phyloP scores from a whole-genome alignment of 2,329 filamentous ascomycete species.

The Claviceps spartinae region DNA sequence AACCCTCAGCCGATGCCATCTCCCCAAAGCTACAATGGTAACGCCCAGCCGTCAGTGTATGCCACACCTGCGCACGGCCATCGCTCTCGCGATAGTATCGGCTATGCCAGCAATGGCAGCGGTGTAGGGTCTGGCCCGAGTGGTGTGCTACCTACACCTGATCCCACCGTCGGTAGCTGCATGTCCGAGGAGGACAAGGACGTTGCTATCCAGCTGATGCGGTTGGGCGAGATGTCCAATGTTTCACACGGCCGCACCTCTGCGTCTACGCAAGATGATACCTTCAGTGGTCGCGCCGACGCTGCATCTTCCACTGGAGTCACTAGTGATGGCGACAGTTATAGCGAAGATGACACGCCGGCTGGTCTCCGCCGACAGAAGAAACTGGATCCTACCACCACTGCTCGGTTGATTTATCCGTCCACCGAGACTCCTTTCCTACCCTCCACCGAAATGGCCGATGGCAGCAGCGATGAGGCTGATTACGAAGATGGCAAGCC shows the following conservation, averaged over 20 bases:
- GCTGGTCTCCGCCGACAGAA: conserved; percentile 42
- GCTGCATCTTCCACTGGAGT: conserved; percentile 72
- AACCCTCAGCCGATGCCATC: conserved; percentile 70
- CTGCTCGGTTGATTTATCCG: conserved; percentile 33
- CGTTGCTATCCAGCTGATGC: conserved; percentile 92
- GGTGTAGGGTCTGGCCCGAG: conserved; percentile 23
- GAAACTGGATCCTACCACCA: conserved; percentile 29
- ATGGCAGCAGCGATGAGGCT: conserved; percentile 21
- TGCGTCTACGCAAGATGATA: conserved; percentile 85
- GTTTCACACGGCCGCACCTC: conserved; percentile 88
- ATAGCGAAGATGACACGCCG: conserved; percentile 48
- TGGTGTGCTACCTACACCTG: conserved; percentile 70
- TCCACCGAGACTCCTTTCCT: conserved; percentile 41
- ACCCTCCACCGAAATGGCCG: conserved; percentile 34
- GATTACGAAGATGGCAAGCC: conserved; percentile 17
- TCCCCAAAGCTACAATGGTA: conserved; percentile 55
- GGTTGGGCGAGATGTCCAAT: conserved; percentile 85
- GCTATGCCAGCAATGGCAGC: conserved; percentile 34
- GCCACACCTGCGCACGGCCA: conserved; percentile 47
- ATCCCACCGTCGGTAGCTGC: conserved; percentile 92
- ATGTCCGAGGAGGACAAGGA: conserved; percentile 92
- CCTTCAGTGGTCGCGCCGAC: conserved; percentile 81
- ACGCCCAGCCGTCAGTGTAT: conserved; percentile 41
- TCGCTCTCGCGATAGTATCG: conserved; percentile 51
- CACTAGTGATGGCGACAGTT: conserved; percentile 63